These are phyloP conservation scores for Alternaria conjuncta DNA, from an alignment of 2,329 filamentous ascomycete species.

Conservation along the genomic window DNA sequence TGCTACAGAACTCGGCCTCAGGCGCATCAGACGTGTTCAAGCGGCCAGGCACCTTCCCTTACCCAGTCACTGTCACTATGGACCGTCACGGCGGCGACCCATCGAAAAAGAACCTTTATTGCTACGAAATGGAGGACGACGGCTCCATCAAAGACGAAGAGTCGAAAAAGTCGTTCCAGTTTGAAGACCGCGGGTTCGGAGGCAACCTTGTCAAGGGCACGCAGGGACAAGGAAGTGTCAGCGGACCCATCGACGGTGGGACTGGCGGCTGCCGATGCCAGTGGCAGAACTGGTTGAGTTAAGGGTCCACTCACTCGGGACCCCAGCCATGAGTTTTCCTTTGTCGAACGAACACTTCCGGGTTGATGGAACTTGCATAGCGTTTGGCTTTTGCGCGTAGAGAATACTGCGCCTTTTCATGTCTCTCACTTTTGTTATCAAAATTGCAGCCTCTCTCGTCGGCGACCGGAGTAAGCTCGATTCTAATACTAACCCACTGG, in stretches of 20 bases:
- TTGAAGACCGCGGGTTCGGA: constrained; percentile 60
- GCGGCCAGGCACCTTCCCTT: constrained; percentile 65
- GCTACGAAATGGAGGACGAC: constrained; percentile 61
- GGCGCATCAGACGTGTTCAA: constrained; percentile 53
- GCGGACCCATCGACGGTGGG: constrained; percentile 63
- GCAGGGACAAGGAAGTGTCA: constrained; percentile 50
- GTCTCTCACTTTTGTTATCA: background rate
- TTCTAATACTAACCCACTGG: constrained; percentile 10
- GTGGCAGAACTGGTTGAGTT: constrained; percentile 62
- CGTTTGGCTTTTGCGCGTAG: constrained; percentile 13
- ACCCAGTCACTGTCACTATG: constrained; percentile 65
- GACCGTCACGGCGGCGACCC: constrained; percentile 66
- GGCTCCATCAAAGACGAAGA: constrained; percentile 50
- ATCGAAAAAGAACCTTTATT: constrained; percentile 64
- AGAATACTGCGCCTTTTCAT: constrained; percentile 1
- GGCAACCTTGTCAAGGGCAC: constrained; percentile 61
- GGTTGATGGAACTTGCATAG: constrained; percentile 29
- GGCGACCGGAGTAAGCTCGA: constrained; percentile 5
- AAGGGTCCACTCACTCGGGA: background rate
- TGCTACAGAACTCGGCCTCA: constrained; percentile 37
- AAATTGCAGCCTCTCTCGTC: constrained; percentile 5
- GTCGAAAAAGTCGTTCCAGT: constrained; percentile 54
- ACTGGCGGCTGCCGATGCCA: constrained; percentile 65
- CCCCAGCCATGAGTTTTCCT: constrained; percentile 1
- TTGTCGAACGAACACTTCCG: constrained; percentile 6